A percentile compares a stretch with the other conserved stretches of the same genome.
phyloP scores from a whole-genome alignment of 169 alveolate species.

The Cryptosporidium parvum region DNA sequence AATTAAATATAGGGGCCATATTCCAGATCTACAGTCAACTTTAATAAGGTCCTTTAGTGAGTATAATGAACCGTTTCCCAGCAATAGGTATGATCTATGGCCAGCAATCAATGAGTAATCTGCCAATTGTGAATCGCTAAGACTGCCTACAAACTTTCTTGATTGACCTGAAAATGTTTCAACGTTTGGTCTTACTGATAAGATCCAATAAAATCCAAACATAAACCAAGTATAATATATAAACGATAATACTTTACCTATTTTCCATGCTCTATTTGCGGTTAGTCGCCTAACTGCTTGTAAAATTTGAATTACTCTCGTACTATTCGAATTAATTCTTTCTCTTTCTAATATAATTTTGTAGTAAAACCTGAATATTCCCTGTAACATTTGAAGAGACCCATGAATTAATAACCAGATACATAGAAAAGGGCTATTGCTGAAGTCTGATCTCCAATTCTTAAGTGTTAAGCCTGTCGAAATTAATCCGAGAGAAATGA shows the following conservation, averaged over 20 bases:
- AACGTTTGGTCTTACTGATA: constrained; percentile 34
- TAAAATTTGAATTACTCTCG: constrained; percentile 30
- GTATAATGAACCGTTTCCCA: background rate
- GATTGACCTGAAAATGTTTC: background rate
- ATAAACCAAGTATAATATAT: constrained; percentile 53
- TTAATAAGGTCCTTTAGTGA: constrained; percentile 5
- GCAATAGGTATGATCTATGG: constrained; percentile 10
- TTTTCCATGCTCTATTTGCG: constrained; percentile 30
- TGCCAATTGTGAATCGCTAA: constrained; percentile 10
- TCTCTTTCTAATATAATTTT: constrained; percentile 10
- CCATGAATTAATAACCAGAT: constrained; percentile 62
- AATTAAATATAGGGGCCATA: constrained; percentile 52
- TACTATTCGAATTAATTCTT: background rate
- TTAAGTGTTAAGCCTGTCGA: background rate
- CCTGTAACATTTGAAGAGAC: constrained; percentile 40
- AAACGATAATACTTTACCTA: constrained; percentile 41
- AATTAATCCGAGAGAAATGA: constrained; percentile 18
- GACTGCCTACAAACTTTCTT: background rate
- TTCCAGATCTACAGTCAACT: constrained; percentile 39
- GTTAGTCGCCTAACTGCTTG: constrained; percentile 59
- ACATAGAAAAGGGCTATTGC: constrained; percentile 23
- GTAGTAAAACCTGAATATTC: constrained; percentile 10
- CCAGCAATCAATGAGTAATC: background rate
- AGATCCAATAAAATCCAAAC: constrained; percentile 60
- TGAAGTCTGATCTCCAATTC: constrained; percentile 10